A percentile compares a stretch with the other conserved stretches of the same genome.
Conservation (phyloP, 352 stramenopile species). For the Phytophthora pini region DNA sequence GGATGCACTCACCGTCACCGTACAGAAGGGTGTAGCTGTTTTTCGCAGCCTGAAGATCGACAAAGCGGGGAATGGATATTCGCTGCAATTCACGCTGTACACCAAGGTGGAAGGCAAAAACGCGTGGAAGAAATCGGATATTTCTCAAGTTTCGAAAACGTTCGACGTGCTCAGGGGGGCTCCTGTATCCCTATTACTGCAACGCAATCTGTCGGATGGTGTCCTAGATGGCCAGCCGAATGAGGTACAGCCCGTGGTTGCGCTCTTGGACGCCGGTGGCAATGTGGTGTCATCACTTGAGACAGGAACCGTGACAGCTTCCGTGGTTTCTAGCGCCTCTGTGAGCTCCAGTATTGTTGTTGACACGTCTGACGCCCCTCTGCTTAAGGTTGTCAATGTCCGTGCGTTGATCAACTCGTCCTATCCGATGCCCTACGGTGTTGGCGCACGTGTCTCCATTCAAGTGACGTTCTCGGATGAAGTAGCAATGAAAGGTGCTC, state of each 20-base stretch:
- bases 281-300: conserved; percentile 67
- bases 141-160: conserved; percentile 61
- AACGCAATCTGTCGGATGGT: conserved; percentile 64
- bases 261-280: conserved; percentile 65
- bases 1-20: conserved; percentile 44
- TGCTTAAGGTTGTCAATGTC: conserved; percentile 56
- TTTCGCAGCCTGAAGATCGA: conserved; percentile 84
- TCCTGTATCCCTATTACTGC: conserved; percentile 54
- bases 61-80: conserved; percentile 76
- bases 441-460: conserved; percentile 64
- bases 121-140: conserved; percentile 49
- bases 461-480: conserved; percentile 85
- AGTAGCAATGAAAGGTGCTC: conserved; percentile 60
- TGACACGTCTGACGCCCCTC: conserved; percentile 56
- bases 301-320: conserved; percentile 55
- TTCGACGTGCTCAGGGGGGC: conserved; percentile 67
- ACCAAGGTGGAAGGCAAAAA: conserved; percentile 48
- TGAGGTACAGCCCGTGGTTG: conserved; percentile 68
- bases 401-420: conserved; percentile 43
- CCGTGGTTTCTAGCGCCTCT: conserved; percentile 67
- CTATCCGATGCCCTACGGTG: conserved; percentile 66
- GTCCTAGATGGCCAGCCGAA: conserved; percentile 84
- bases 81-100: conserved; percentile 72
- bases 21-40: conserved; percentile 61
- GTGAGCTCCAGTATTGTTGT: conserved; percentile 69